phyloP scores from a whole-genome alignment of 805 yeast species.

The Wickerhamomyces strasburgensis region DNA sequence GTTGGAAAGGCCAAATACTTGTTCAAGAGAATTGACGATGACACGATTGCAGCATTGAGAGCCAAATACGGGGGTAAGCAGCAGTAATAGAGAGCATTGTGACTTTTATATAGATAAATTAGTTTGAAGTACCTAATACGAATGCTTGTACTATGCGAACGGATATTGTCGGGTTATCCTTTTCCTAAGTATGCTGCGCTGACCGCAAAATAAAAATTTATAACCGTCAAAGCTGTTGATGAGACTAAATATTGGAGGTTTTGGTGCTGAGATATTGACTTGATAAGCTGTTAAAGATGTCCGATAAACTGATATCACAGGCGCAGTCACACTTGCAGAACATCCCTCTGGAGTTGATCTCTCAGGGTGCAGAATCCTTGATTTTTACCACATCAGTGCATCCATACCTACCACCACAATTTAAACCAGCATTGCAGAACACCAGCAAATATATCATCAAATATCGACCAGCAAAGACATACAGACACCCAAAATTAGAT shows the following conservation, averaged over 20 bases:
- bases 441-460: constrained; percentile 55
- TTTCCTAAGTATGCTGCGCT: too few relatives aligned
- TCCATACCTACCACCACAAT: constrained; percentile 50
- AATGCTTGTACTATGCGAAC: too few relatives aligned
- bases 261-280: not conserved
- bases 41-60: constrained; percentile 85
- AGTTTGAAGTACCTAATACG: too few relatives aligned
- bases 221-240: not conserved
- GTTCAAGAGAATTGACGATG: constrained; percentile 88
- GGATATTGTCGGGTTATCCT: too few relatives aligned
- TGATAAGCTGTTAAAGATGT: constrained; percentile 35
- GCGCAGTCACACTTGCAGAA: constrained; percentile 42
- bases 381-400: constrained; percentile 61
- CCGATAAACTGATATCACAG: constrained; percentile 41
- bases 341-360: constrained; percentile 49
- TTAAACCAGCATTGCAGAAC: constrained; percentile 26
- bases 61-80: constrained; percentile 78
- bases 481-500: constrained; percentile 83
- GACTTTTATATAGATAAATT: too few relatives aligned
- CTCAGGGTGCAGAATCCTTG: constrained; percentile 91
- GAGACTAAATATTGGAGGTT: too few relatives aligned
- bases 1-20: constrained; percentile 88
- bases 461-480: constrained; percentile 85
- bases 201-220: too few relatives aligned
- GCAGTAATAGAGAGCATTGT: too few relatives aligned